A percentile compares a stretch with the other conserved stretches of the same genome.
Evolutionary conservation across 805 yeast genomes (phyloP).

Genomic region (Saturnispora besseyi): DNA sequence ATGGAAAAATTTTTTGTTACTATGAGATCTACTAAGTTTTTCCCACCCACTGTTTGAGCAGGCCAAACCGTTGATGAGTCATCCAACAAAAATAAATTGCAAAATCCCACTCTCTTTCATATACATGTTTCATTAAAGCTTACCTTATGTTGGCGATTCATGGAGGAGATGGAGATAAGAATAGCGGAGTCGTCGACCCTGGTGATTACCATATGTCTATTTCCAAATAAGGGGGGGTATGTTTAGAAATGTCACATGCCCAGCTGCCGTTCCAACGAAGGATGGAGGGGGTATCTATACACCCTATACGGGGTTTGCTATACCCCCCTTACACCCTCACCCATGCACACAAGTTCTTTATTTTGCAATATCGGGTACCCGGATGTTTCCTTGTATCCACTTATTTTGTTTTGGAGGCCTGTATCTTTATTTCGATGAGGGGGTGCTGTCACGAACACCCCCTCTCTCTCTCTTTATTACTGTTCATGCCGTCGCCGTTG

Average conservation of each 20-base stretch:
- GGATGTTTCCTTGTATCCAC: no score
- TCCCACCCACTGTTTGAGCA: no score
- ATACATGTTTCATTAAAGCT: no score
- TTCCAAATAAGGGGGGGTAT: neutral
- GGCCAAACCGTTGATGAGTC: neutral
- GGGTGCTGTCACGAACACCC: neutral
- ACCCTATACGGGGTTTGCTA: neutral
- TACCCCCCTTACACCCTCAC: no score
- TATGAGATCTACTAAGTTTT: no score
- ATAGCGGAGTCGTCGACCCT: neutral
- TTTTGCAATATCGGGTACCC: neutral
- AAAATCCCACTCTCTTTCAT: neutral
- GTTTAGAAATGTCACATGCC: neutral
- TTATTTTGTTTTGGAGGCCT: no score
- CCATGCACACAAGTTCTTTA: no score
- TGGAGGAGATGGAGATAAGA: neutral
- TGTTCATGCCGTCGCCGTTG: no score
- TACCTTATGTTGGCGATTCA: neutral
- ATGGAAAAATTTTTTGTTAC: no score
- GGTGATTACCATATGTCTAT: neutral
- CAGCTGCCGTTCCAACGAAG: neutral
- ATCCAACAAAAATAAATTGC: neutral
- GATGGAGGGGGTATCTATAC: neutral
- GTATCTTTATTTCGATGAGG: no score
- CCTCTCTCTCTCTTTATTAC: neutral